Percentiles rank a stretch among this genome's conserved stretches.
Evolutionary conservation across 1,139 yeast genomes (phyloP).

Genomic region (Debaryomyces sp.): DNA sequence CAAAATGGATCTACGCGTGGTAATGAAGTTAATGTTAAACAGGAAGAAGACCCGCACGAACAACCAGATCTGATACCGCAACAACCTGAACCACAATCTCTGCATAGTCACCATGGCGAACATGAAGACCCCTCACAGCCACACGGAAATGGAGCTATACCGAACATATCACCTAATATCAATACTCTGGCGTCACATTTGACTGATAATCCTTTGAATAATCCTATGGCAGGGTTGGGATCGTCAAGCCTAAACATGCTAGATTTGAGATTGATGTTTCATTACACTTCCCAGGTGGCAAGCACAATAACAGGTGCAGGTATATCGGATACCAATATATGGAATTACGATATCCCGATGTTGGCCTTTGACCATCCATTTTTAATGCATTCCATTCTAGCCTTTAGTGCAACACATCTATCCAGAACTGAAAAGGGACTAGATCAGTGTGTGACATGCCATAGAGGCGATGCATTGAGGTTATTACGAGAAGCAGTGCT

Average conservation of each 20-base stretch:
- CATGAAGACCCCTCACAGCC: slow-evolving; percentile 15
- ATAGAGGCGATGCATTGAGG: slow-evolving; percentile 83
- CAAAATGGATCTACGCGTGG: background rate
- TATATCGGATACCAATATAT: slow-evolving; percentile 80
- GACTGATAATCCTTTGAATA: slow-evolving; percentile 11
- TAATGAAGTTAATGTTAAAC: background rate
- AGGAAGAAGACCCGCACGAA: background rate
- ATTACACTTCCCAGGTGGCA: slow-evolving; percentile 83
- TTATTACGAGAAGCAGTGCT: slow-evolving; percentile 82
- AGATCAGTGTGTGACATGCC: slow-evolving; percentile 83
- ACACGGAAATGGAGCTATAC: slow-evolving; percentile 18
- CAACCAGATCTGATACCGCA: background rate
- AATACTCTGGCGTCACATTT: slow-evolving; percentile 16
- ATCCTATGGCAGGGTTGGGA: slow-evolving; percentile 19
- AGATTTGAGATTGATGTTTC: slow-evolving; percentile 82
- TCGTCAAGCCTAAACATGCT: slow-evolving; percentile 59
- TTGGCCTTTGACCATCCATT: slow-evolving; percentile 88
- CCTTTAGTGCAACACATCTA: slow-evolving; percentile 90
- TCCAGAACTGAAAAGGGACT: slow-evolving; percentile 75
- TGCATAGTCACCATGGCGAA: slow-evolving; percentile 5
- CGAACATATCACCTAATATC: slow-evolving; percentile 34
- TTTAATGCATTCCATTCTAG: slow-evolving; percentile 86
- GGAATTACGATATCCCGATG: slow-evolving; percentile 87
- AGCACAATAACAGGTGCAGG: slow-evolving; percentile 90
- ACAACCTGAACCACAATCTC: slow-evolving; percentile 15